Evolutionary conservation across 495 filamentous ascomycete species (phyloP), one percentile per base, ranked within the genome.

Genomic region (Recurvomyces mirabilis): DNA sequence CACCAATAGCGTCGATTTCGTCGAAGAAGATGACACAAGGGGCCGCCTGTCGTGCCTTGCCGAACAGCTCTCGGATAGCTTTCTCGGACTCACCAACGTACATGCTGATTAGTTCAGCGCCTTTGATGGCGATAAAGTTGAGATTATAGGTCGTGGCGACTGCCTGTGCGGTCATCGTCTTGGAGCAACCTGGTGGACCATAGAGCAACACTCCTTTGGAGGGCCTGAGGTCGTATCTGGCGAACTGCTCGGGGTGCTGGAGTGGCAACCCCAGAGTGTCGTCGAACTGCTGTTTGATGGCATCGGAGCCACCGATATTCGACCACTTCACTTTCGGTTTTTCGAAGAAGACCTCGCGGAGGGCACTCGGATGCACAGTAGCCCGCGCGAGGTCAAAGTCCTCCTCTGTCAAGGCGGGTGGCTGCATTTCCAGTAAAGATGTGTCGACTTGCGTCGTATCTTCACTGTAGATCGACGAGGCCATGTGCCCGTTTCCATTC

Each of bases 21-120:
- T 98, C 91, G 56, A 98, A 96, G 68, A 98, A 98, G 46, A 98
- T 87, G 59, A 98, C 89, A 59, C 82, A 86, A 3, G 91, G 91
- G 41, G 78, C 78, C 19, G 88, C 91, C 29, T 82, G 79, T 32
- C 85, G 72, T 2, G 91, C 91, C 51, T 87, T 85, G 38, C 79
- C 72, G 62, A 98, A 98, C 7, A 95, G 74, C 35, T 91, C 84
- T 37, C 91, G 75, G 32, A 98, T 70, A 20, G 82, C 78, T 7
- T 88, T 79, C 65, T 98, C 91, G 5, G 87, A 89, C 63, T 98
- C 91, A 41, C 91, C 91, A 18, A 98, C 87, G 63, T 95, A 98
- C 87, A 93, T 95, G 64, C 80, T 93, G 43, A 94, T 73, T 2
- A 98, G 74, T 61, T 98, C 91, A 23, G 87, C 84, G n/a, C 91